Base-by-base conservation (phyloP, 352 stramenopile species). In the Globisporangium solare region DNA sequence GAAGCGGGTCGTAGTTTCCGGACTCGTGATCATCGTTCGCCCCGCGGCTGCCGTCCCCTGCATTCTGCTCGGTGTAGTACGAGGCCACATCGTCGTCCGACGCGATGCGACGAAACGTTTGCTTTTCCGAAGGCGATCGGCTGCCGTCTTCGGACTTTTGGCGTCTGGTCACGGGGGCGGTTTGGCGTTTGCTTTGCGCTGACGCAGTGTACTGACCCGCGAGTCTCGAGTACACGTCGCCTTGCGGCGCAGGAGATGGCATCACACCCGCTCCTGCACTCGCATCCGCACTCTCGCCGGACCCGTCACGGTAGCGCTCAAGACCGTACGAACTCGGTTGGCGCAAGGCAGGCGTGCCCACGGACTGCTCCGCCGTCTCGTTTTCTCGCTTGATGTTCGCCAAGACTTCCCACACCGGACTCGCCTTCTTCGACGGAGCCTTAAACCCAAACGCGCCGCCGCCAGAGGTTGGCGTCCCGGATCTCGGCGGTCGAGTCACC, bases 371-470 rank as follows among this genome's bases (percentile, higher is more conserved):
- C 24, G 24, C 73, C 15, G 73, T 76, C 54, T 90, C 81, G 40
- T 91, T 90, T 56, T 92, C 81, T 12, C 71, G 68, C 63, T 92
- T 92, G 69, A 94, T 89, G 47, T 86, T 91, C 31, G 78, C 81
- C 14, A 94, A 72, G 47, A 94, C 83, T 49, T 93, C 83, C 61
- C 93, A 67, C 12, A 93, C 79, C 17, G 77, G 76, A 41, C 77
- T 88, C 47, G 73, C 75, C 39, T 86, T 83, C 52, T 82, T 74
- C 22, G 75, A 63, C 51, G 73, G 61, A 14, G 71, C 73, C 52
- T 90, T 85, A 35, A 83, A 73, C 0, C 66, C 72, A 40, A 76
- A 68, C 8, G 57, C 61, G 35, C 71, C 65, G 12, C 72, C 59
- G n/a, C 80, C 77, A 8, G 89, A 77, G 1, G 77, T 80, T 6